Percentiles rank a stretch among this genome's conserved stretches.
These are phyloP conservation scores for Saccharomycopsis vini DNA, from an alignment of 805 yeast species.

Conservation along the genomic window DNA sequence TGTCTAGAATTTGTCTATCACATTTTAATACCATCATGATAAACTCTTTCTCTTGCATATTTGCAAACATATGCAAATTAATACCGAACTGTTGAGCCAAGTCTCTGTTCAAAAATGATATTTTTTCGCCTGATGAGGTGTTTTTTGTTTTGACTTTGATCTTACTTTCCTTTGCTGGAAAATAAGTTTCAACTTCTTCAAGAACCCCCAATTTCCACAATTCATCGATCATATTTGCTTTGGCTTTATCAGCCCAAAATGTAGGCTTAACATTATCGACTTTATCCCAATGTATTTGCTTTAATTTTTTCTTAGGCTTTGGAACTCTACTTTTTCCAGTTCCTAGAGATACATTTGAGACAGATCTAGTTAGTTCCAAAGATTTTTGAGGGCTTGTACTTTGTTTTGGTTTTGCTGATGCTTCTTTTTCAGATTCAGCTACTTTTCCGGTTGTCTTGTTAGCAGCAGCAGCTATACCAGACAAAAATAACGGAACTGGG, in stretches of 20 bases:
- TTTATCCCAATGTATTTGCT: conserved; percentile 80
- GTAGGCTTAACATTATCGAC: conserved; percentile 50
- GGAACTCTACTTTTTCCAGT: conserved; percentile 23
- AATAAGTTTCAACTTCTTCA: conserved; percentile 51
- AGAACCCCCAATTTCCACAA: conserved; percentile 53
- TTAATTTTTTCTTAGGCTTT: conserved; percentile 50
- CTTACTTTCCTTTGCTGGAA: conserved; percentile 38
- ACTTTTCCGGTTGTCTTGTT: too few species aligned
- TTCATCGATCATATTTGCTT: conserved; percentile 39
- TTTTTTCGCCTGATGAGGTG: conserved; percentile 29
- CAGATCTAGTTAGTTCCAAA: conserved; percentile 27
- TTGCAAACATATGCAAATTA: conserved; percentile 57
- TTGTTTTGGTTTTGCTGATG: too few species aligned
- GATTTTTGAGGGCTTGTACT: too few species aligned
- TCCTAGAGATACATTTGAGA: conserved; percentile 25
- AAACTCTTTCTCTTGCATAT: conserved; percentile 44
- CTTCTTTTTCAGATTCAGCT: too few species aligned
- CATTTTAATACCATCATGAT: conserved; percentile 49
- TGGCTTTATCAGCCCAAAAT: conserved; percentile 46
- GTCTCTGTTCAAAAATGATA: conserved; percentile 58
- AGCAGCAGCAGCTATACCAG: neutral
- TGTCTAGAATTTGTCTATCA: conserved; percentile 44
- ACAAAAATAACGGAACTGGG: conserved; percentile 1
- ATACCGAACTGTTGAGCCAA: conserved; percentile 74
- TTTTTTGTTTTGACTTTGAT: conserved; percentile 35